Evolutionary conservation across 768 basidiomycete genomes (phyloP).

Genomic region (Gymnopilus junonius): DNA sequence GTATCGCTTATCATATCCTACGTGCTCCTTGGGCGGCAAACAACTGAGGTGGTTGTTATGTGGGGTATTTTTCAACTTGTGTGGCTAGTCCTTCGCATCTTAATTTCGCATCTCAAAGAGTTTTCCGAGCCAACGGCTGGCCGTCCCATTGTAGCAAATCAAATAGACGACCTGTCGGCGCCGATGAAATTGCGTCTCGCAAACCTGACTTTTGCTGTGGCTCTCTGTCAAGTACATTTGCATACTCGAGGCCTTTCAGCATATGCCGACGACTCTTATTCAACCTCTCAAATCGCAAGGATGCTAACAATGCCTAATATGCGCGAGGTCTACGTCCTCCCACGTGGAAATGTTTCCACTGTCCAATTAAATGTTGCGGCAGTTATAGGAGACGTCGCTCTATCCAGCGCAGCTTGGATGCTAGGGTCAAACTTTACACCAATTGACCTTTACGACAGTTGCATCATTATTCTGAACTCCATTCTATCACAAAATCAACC

Average conservation of each 20-base stretch:
- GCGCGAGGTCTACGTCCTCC: background rate
- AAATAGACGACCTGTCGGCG: background rate
- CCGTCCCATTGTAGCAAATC: background rate
- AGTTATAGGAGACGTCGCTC: conserved; percentile 28
- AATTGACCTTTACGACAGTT: conserved; percentile 32
- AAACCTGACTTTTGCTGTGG: background rate
- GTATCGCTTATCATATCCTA: conserved; percentile 26
- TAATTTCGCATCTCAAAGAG: conserved; percentile 24
- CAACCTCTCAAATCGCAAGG: background rate
- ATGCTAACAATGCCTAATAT: background rate
- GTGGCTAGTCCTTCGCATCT: conserved; percentile 25
- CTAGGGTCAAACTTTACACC: conserved; percentile 18
- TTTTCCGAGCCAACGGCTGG: conserved; percentile 2
- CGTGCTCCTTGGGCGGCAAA: conserved; percentile 18
- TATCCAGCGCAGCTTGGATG: conserved; percentile 29
- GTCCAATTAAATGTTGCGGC: conserved; percentile 17
- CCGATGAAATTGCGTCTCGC: background rate
- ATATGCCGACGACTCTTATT: background rate
- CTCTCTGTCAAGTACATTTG: background rate
- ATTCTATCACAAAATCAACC: background rate
- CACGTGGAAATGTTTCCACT: background rate
- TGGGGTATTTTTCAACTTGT: conserved; percentile 29
- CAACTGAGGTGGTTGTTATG: conserved; percentile 12
- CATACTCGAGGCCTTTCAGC: background rate
- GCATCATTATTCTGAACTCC: conserved; percentile 24